These are phyloP conservation scores for Beauveria sp. DNA, from an alignment of 2,329 filamentous ascomycete genomes.

Conservation along the genomic window DNA sequence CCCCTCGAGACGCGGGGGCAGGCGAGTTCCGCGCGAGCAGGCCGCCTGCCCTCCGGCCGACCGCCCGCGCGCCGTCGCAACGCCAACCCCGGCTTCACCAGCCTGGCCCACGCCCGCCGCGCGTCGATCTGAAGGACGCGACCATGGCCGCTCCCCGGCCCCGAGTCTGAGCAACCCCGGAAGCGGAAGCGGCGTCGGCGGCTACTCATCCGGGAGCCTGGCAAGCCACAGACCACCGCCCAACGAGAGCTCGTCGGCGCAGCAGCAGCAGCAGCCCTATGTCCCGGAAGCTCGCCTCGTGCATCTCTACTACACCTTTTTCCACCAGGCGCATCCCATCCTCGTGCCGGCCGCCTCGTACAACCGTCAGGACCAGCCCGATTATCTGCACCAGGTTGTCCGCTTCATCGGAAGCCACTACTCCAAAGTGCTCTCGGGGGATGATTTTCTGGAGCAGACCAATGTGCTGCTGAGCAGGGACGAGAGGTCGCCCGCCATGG, in stretches of 20 bases:
- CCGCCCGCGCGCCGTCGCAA: not conserved
- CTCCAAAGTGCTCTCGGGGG: not conserved
- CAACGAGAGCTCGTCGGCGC: not conserved
- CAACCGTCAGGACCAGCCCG: not conserved
- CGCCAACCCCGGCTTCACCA: not conserved
- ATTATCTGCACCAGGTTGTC: not conserved
- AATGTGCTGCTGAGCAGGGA: not conserved
- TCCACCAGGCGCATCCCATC: not conserved
- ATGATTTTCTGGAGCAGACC: not conserved
- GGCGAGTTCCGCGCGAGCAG: not conserved
- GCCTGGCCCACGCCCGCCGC: not conserved
- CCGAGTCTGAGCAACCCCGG: not conserved
- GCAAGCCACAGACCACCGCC: not conserved
- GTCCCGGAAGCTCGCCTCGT: not conserved
- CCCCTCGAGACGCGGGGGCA: not conserved
- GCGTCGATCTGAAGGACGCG: not conserved
- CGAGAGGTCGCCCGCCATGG: not conserved
- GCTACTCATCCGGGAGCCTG: not conserved
- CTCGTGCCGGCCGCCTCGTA: not conserved
- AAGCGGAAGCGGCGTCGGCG: not conserved
- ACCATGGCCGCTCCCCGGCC: not conserved
- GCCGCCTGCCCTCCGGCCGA: not conserved
- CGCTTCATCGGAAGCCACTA: conserved; percentile 2
- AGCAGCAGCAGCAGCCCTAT: not conserved
- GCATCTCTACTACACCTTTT: not conserved